Evolutionary conservation across 148 eudicot species (phyloP).

Genomic region (Chenopodium album): DNA sequence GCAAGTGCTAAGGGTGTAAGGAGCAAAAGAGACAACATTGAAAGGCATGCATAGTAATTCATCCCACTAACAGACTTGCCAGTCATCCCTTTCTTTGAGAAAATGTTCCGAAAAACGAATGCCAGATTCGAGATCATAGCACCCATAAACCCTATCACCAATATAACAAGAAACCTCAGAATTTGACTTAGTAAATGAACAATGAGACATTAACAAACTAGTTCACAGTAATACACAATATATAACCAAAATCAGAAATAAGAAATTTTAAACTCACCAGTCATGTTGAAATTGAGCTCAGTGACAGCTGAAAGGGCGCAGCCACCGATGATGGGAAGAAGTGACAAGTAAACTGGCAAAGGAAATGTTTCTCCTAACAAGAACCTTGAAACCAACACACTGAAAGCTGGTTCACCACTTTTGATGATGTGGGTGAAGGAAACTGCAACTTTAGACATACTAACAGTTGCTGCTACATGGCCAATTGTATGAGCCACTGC

Average conservation of each 20-base stretch:
- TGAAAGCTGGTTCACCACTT: conserved; percentile 62
- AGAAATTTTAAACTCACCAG: conserved; percentile 30
- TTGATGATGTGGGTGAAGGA: conserved; percentile 58
- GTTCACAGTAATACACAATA: background rate
- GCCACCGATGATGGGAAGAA: conserved; percentile 55
- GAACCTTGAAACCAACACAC: conserved; percentile 52
- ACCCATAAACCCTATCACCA: conserved; percentile 60
- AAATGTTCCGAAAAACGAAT: conserved; percentile 69
- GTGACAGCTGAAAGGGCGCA: conserved; percentile 53
- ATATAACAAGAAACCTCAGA: conserved; percentile 7
- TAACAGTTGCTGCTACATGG: conserved; percentile 60
- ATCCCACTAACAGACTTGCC: conserved; percentile 71
- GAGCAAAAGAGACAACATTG: conserved; percentile 56
- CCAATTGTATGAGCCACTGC: conserved; percentile 64
- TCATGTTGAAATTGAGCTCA: conserved; percentile 64
- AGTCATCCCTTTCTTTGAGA: conserved; percentile 72
- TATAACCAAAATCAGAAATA: background rate
- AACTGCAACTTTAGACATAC: conserved; percentile 61
- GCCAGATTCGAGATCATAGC: conserved; percentile 80
- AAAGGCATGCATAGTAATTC: conserved; percentile 76
- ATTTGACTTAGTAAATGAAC: background rate
- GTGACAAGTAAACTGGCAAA: conserved; percentile 46
- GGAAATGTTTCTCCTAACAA: conserved; percentile 50
- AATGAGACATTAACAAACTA: background rate
- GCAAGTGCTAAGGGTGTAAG: conserved; percentile 70